A percentile compares a stretch with the other conserved stretches of the same genome.
phyloP scores from a whole-genome alignment of 768 basidiomycete species.

The Serendipita sp. region DNA sequence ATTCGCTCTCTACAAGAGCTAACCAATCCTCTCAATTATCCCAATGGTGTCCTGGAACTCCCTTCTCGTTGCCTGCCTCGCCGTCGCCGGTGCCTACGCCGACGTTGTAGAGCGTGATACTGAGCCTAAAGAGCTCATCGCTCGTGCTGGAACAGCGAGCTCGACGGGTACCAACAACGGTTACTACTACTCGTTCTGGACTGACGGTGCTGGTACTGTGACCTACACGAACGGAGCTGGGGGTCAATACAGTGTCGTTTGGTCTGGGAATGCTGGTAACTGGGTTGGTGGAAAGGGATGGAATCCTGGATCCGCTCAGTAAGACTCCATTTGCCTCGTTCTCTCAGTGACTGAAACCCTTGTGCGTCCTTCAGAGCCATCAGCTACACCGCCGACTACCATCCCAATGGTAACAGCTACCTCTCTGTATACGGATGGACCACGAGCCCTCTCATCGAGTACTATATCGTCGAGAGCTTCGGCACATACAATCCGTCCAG shows the following conservation, averaged over 20 bases:
- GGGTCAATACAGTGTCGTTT: slow-evolving; percentile 21
- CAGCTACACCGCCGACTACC: slow-evolving; percentile 23
- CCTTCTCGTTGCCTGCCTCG: too few relatives aligned
- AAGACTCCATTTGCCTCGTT: not conserved
- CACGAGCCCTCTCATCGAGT: slow-evolving; percentile 30
- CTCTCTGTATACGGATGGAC: slow-evolving; percentile 34
- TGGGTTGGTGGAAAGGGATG: slow-evolving; percentile 28
- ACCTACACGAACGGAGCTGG: slow-evolving; percentile 21
- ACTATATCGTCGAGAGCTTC: slow-evolving; percentile 30
- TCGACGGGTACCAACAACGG: slow-evolving; percentile 21
- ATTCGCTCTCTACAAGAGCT: too few relatives aligned
- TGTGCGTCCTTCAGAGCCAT: slow-evolving; percentile 19
- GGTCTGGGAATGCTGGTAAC: slow-evolving; percentile 20
- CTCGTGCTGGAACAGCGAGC: slow-evolving; percentile 13
- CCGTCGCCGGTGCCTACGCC: too few relatives aligned
- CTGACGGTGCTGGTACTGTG: slow-evolving; percentile 18
- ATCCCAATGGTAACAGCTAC: slow-evolving; percentile 27
- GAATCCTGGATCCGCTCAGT: slow-evolving; percentile 22
- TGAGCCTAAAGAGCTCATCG: not conserved
- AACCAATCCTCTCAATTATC: not conserved
- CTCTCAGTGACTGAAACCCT: not conserved
- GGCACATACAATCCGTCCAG: slow-evolving; percentile 27
- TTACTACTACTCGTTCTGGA: slow-evolving; percentile 27
- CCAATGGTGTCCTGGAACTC: too few relatives aligned
- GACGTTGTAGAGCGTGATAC: too few relatives aligned